phyloP scores from a whole-genome alignment of 208 protist species.

The Crithidia acanthocephali region DNA sequence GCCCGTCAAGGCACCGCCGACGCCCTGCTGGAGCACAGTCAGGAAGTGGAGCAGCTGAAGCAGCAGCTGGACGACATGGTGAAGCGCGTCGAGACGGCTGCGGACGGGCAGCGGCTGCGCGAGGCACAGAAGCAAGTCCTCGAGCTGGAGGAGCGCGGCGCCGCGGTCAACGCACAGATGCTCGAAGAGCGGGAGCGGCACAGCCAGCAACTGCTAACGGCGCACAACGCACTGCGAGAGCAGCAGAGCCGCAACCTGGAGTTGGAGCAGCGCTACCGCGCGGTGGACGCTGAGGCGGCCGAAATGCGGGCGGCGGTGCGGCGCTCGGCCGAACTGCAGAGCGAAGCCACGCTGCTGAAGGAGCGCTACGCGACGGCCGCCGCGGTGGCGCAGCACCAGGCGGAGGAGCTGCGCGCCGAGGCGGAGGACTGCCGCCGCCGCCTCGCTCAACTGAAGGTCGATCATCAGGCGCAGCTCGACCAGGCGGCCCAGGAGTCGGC shows the following conservation, averaged over 20 bases:
- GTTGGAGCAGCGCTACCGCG: constrained; percentile 74
- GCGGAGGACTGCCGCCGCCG: constrained; percentile 31
- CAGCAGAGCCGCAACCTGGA: constrained; percentile 70
- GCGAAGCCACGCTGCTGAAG: constrained; percentile 69
- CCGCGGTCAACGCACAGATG: constrained; percentile 47
- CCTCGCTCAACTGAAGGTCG: constrained; percentile 29
- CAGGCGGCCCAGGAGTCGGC: constrained; percentile 25
- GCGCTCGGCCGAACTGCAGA: constrained; percentile 70
- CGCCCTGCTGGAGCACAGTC: constrained; percentile 58
- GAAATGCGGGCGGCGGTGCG: constrained; percentile 75
- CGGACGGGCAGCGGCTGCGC: constrained; percentile 42
- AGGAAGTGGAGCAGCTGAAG: constrained; percentile 74
- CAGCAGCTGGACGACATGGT: constrained; percentile 69
- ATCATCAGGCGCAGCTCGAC: constrained; percentile 47
- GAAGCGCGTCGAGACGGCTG: constrained; percentile 59
- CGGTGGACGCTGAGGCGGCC: constrained; percentile 56
- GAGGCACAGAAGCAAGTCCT: constrained; percentile 59
- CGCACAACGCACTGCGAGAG: constrained; percentile 79
- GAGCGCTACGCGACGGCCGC: constrained; percentile 68
- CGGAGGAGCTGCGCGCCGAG: constrained; percentile 41
- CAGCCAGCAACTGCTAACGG: constrained; percentile 65
- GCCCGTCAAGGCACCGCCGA: constrained; percentile 51
- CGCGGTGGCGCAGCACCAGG: constrained; percentile 43
- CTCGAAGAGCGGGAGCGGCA: constrained; percentile 64
- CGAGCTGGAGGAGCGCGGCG: constrained; percentile 71